A percentile compares a stretch with the other conserved stretches of the same genome.
Evolutionary conservation across 345 rosid genomes (phyloP).

Genomic region (Aethionema arabicum): DNA sequence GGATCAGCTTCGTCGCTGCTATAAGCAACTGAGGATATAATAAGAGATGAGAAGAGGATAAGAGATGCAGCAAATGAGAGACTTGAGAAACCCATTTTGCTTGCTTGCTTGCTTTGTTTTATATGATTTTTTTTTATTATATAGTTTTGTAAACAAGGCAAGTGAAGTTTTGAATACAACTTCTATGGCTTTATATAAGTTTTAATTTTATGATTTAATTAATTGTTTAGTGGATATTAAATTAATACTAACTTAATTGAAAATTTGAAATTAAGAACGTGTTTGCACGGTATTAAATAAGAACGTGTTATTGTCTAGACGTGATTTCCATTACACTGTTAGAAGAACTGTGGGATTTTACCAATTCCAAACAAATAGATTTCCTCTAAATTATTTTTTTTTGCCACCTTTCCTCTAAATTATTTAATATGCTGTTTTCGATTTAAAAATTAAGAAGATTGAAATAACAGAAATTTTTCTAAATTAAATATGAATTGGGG

Average conservation of each 20-base stretch:
- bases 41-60: slow-evolving; percentile 34
- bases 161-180: slow-evolving; percentile 30
- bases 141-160: slow-evolving; percentile 18
- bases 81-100: slow-evolving; percentile 33
- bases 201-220: not conserved
- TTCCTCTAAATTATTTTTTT: no score
- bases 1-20: slow-evolving; percentile 33
- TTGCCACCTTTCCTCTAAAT: no score
- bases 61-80: slow-evolving; percentile 34
- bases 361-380: slow-evolving; percentile 18
- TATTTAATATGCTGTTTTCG: not conserved
- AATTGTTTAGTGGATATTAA: slow-evolving; percentile 11
- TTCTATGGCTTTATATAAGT: slow-evolving; percentile 22
- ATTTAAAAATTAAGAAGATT: no score
- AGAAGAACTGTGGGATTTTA: slow-evolving; percentile 6
- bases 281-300: slow-evolving; percentile 29
- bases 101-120: slow-evolving; percentile 22
- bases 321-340: slow-evolving; percentile 31
- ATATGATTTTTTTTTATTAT: no score
- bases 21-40: slow-evolving; percentile 34
- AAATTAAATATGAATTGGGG: no score
- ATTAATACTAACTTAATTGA: no score
- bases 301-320: slow-evolving; percentile 20
- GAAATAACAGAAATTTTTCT: no score
- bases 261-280: slow-evolving; percentile 23